These are phyloP conservation scores for Xylariaceae sp. DNA, from an alignment of 2,329 filamentous ascomycete species.

Conservation along the genomic window DNA sequence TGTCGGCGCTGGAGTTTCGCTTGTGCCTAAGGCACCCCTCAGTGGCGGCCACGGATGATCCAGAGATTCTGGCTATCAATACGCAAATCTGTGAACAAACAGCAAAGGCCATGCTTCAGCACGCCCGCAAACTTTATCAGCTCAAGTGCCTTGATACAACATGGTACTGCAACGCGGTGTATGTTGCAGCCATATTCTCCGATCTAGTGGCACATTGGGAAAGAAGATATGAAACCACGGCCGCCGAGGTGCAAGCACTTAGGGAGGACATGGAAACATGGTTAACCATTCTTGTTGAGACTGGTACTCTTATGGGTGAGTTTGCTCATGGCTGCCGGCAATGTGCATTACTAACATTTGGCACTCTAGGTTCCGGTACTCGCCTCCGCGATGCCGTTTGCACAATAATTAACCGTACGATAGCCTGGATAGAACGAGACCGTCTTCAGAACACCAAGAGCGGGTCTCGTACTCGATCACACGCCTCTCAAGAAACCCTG, in stretches of 20 bases:
- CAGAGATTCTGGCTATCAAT: conserved; percentile 53
- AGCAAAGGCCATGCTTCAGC: conserved; percentile 57
- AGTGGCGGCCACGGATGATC: conserved; percentile 50
- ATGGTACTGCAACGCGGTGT: conserved; percentile 69
- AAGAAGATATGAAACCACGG: conserved; percentile 54
- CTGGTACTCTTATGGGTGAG: conserved; percentile 61
- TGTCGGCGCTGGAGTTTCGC: conserved; percentile 51
- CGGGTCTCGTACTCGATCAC: conserved; percentile 14
- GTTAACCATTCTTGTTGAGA: conserved; percentile 62
- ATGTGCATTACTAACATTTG: conserved; percentile 12
- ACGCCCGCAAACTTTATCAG: conserved; percentile 53
- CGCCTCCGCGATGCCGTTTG: conserved; percentile 41
- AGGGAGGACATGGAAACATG: conserved; percentile 64
- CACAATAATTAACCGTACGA: conserved; percentile 46
- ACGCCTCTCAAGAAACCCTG: conserved; percentile 27
- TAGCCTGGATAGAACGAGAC: conserved; percentile 48
- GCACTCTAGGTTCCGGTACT: conserved; percentile 38
- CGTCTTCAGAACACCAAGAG: conserved; percentile 35
- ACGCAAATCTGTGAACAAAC: conserved; percentile 61
- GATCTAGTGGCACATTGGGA: conserved; percentile 65
- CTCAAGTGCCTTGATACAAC: conserved; percentile 69
- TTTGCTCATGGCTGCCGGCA: conserved; percentile 12
- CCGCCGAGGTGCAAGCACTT: conserved; percentile 54
- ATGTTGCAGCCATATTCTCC: conserved; percentile 67
- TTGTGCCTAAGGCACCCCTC: conserved; percentile 58